These are phyloP conservation scores for Chrysopogon serrulatus DNA, from an alignment of 176 grass and related monocot species.

Conservation along the genomic window DNA sequence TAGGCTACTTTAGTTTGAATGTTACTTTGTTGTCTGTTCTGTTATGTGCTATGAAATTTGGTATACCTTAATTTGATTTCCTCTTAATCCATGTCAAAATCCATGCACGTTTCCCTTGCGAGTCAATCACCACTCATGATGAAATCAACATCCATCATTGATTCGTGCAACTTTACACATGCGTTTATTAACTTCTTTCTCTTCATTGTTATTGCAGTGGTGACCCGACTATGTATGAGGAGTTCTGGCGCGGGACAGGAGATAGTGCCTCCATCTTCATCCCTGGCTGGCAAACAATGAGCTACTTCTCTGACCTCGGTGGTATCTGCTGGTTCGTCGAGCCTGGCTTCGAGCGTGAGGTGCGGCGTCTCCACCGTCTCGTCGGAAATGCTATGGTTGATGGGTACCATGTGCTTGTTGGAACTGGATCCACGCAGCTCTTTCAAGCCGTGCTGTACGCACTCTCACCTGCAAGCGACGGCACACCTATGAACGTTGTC, in stretches of 20 bases:
- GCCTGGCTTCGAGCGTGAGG: conserved; percentile 45
- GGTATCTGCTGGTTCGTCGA: conserved; percentile 74
- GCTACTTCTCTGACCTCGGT: conserved; percentile 65
- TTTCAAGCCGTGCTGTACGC: conserved; percentile 73
- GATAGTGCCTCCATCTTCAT: conserved; percentile 45
- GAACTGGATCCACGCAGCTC: conserved; percentile 77
- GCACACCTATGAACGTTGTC: conserved; percentile 47
- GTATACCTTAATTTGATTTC: not conserved
- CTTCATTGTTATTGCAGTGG: conserved; percentile 38
- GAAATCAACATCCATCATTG: too few relatives aligned
- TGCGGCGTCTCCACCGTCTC: conserved; percentile 60
- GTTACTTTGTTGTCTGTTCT: not conserved
- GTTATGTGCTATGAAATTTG: not conserved
- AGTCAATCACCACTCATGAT: too few relatives aligned
- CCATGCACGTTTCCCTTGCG: too few relatives aligned
- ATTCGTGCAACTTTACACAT: not conserved
- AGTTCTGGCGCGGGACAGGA: conserved; percentile 53
- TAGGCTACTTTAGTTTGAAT: too few relatives aligned
- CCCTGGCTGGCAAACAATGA: conserved; percentile 58
- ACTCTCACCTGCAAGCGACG: conserved; percentile 14
- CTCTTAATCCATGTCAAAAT: not conserved
- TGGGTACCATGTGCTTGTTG: conserved; percentile 49
- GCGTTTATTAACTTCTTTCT: not conserved
- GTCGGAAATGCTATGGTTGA: conserved; percentile 58
- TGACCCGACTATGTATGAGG: conserved; percentile 61